phyloP scores from a whole-genome alignment of 1,284 basidiomycete species.

The Psilocybe mexicana region DNA sequence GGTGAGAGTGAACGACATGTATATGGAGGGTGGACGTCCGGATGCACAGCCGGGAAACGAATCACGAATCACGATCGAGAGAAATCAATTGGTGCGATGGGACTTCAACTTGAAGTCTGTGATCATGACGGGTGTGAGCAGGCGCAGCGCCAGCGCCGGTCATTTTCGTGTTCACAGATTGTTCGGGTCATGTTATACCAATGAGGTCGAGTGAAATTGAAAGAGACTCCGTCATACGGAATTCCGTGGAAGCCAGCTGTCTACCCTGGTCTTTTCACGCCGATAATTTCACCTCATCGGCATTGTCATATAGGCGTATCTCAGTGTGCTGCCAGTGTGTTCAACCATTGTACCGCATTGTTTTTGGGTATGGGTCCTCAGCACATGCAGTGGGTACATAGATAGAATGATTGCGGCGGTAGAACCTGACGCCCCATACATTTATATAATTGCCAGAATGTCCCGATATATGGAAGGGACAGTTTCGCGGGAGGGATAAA shows the following conservation, averaged over 20 bases:
- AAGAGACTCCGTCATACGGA: not conserved
- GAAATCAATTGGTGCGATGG: no score
- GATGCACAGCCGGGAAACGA: no score
- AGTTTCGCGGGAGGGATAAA: not conserved
- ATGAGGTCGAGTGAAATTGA: not conserved
- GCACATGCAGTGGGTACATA: not conserved
- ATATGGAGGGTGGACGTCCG: no score
- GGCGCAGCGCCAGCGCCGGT: not conserved
- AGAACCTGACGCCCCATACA: not conserved
- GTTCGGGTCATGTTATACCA: not conserved
- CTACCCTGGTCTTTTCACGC: not conserved
- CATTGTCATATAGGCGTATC: not conserved
- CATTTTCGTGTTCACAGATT: not conserved
- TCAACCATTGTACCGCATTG: not conserved
- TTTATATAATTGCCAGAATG: not conserved
- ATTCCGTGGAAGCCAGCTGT: not conserved
- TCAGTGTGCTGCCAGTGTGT: no score
- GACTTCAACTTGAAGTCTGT: no score
- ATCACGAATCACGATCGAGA: no score
- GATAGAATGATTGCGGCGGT: not conserved
- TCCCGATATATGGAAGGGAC: not conserved
- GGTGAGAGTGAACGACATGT: no score
- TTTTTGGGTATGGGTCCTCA: not conserved
- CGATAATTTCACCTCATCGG: not conserved
- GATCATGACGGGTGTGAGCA: no score